A percentile compares a stretch with the other conserved stretches of the same genome.
phyloP scores from a whole-genome alignment of 495 filamentous ascomycete species.

The Penicillium salamii region DNA sequence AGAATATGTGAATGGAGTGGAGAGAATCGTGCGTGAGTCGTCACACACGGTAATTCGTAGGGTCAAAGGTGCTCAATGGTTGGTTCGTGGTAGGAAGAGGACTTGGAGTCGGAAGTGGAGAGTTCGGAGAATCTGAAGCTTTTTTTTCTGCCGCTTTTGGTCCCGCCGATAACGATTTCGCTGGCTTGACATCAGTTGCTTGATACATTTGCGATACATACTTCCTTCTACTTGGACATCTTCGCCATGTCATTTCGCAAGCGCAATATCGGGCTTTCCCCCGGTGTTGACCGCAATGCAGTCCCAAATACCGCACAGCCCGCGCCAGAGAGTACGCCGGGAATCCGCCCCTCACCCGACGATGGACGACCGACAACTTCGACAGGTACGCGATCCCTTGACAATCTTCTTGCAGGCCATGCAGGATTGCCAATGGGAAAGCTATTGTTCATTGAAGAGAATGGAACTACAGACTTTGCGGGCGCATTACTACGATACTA shows the following conservation, averaged over 20 bases:
- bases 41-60: background rate
- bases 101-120: slow-evolving; percentile 15
- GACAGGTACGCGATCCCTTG: slow-evolving; percentile 81
- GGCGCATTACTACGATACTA: slow-evolving; percentile 83
- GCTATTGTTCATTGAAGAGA: slow-evolving; percentile 81
- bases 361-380: slow-evolving; percentile 89
- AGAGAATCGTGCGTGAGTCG: background rate
- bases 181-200: slow-evolving; percentile 3
- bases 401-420: slow-evolving; percentile 83
- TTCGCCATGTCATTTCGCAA: slow-evolving; percentile 82
- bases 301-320: slow-evolving; percentile 30
- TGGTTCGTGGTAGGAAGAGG: slow-evolving; percentile 8
- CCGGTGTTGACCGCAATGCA: slow-evolving; percentile 33
- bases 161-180: slow-evolving; percentile 28
- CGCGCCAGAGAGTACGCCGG: slow-evolving; percentile 49
- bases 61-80: background rate
- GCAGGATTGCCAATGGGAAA: slow-evolving; percentile 82
- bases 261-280: slow-evolving; percentile 69
- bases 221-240: background rate
- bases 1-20: background rate
- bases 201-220: background rate
- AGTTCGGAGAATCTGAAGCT: slow-evolving; percentile 25
- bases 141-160: slow-evolving; percentile 30
- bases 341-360: slow-evolving; percentile 81
- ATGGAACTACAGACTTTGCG: slow-evolving; percentile 91